Conservation (phyloP, 2,329 filamentous ascomycete genomes). For the Exophiala sp. region DNA sequence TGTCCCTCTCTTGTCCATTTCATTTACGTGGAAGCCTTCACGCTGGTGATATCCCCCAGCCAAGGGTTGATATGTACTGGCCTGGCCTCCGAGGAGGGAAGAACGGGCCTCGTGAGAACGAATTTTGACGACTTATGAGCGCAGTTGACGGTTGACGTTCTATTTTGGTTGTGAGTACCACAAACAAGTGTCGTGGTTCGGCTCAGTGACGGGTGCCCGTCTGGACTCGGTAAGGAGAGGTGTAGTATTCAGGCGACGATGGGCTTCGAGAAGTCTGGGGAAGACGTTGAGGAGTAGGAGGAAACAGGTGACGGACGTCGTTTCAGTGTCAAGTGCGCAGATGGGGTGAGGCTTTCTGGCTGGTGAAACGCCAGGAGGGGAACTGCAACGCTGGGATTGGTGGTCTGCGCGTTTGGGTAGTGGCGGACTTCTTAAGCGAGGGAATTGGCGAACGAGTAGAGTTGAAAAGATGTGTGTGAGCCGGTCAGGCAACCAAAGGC, state of each 20-base stretch:
- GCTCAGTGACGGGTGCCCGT: conserved; percentile 16
- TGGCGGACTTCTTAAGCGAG: conserved; percentile 2
- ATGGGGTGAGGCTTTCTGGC: conserved; percentile 5
- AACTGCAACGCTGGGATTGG: conserved; percentile 11
- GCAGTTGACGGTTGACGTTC: conserved; percentile 1
- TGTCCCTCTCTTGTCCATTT: conserved; percentile 22
- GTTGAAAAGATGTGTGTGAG: neutral
- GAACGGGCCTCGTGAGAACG: conserved; percentile 54
- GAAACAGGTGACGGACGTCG: neutral
- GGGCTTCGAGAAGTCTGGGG: neutral
- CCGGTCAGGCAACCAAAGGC: neutral
- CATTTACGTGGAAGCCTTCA: conserved; percentile 45
- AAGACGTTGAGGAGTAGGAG: neutral
- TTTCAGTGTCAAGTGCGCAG: neutral
- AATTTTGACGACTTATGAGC: conserved; percentile 46
- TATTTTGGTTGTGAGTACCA: conserved; percentile 12
- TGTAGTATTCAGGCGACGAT: neutral
- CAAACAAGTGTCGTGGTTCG: conserved; percentile 18
- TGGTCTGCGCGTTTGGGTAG: neutral
- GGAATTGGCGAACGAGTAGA: conserved; percentile 3
- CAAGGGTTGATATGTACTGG: conserved; percentile 50
- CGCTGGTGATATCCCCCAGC: conserved; percentile 50
- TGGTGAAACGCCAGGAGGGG: conserved; percentile 20
- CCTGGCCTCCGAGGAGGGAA: conserved; percentile 57
- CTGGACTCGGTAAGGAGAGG: neutral